Evolutionary conservation across 805 yeast genomes (phyloP).

Genomic region (Saturnispora diversa): DNA sequence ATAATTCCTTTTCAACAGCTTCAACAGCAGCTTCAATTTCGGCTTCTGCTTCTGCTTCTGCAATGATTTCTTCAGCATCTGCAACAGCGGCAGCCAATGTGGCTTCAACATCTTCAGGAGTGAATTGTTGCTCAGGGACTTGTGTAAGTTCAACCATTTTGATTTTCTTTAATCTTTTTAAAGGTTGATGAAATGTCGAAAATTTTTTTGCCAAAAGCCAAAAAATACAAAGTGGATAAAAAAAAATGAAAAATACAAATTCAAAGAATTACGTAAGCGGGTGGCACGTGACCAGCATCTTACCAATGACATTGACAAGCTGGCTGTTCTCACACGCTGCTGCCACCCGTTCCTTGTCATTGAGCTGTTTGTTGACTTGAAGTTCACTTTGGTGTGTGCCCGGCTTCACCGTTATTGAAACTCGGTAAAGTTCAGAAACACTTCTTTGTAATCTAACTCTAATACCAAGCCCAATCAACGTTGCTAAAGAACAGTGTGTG

Average conservation of each 20-base stretch:
- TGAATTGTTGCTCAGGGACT: constrained; percentile 41
- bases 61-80: constrained; percentile 13
- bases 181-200: not conserved
- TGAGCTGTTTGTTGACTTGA: constrained; percentile 93
- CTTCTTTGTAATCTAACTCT: constrained; percentile 86
- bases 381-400: constrained; percentile 94
- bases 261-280: not conserved
- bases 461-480: constrained; percentile 90
- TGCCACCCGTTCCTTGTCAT: constrained; percentile 95
- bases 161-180: not conserved
- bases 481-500: constrained; percentile 94
- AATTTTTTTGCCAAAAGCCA: not conserved
- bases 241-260: not conserved
- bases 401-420: constrained; percentile 70
- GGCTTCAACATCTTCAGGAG: constrained; percentile 14
- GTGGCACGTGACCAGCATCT: constrained; percentile 77
- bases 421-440: constrained; percentile 75
- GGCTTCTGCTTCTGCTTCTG: constrained; percentile 19
- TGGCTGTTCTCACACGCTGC: constrained; percentile 99
- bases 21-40: constrained; percentile 32
- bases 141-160: constrained; percentile 70
- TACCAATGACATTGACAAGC: constrained; percentile 77
- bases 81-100: constrained; percentile 9
- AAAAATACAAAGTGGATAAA: not conserved
- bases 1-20: constrained; percentile 25